Conservation (phyloP, 768 basidiomycete genomes). For the Lepiota subincarnata region DNA sequence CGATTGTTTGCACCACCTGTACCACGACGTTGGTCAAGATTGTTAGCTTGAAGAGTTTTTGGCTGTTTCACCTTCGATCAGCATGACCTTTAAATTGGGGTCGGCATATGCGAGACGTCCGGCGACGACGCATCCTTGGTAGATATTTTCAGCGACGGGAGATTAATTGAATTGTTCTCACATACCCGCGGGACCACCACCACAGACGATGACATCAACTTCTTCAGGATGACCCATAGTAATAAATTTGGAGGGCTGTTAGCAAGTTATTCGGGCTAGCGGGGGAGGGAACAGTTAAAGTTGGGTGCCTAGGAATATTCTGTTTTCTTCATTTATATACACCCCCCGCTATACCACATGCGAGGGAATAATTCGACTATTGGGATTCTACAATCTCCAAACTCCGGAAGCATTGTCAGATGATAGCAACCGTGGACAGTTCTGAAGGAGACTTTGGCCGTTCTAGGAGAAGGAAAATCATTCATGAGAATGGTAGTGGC, state of each 20-base stretch:
- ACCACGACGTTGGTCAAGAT: background rate
- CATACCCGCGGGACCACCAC: conserved; percentile 63
- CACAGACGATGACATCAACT: conserved; percentile 68
- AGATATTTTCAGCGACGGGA: background rate
- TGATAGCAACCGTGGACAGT: conserved; percentile 3
- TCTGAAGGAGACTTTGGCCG: background rate
- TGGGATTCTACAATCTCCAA: background rate
- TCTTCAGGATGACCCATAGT: conserved; percentile 58
- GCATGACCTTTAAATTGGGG: conserved; percentile 70
- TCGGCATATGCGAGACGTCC: conserved; percentile 69
- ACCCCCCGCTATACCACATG: background rate
- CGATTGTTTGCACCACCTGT: conserved; percentile 65
- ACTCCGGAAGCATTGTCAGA: background rate
- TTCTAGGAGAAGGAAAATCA: background rate
- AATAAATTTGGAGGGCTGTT: background rate
- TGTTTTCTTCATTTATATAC: background rate
- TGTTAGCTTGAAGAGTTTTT: background rate
- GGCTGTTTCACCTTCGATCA: conserved; percentile 56
- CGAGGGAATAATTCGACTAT: conserved; percentile 4
- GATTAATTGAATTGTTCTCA: background rate
- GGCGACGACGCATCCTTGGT: conserved; percentile 59
- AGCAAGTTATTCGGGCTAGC: background rate
- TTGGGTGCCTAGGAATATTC: background rate
- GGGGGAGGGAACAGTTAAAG: no score
- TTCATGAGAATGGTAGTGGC: background rate